phyloP scores from a whole-genome alignment of 129 eudicot genomes.

The sunflower (Helianthus annuus) region DNA sequence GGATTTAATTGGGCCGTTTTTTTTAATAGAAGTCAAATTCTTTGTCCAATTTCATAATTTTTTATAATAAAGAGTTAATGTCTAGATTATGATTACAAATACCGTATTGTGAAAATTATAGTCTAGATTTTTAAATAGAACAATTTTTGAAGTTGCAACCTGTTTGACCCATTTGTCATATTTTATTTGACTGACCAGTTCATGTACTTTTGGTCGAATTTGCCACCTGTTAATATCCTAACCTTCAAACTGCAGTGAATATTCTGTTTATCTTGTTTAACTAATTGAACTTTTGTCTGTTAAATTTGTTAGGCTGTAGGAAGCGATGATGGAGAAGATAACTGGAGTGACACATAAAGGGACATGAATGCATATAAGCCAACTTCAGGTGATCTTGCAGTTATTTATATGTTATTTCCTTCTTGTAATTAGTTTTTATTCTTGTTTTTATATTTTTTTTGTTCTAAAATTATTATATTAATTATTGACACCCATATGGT shows the following conservation, averaged over 20 bases:
- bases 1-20: background rate
- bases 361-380: constrained; percentile 22
- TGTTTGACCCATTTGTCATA: background rate
- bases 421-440: constrained; percentile 21
- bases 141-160: background rate
- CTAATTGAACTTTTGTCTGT: background rate
- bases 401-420: constrained; percentile 21
- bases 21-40: background rate
- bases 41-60: background rate
- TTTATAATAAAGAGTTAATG: background rate
- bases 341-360: constrained; percentile 41
- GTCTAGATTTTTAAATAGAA: background rate
- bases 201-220: background rate
- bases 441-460: constrained; percentile 1
- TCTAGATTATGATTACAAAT: background rate
- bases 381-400: constrained; percentile 22
- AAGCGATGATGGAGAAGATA: constrained; percentile 48
- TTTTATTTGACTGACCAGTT: background rate
- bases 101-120: background rate
- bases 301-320: constrained; percentile 39
- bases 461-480: constrained; percentile 10
- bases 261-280: background rate
- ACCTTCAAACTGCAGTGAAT: constrained; percentile 6
- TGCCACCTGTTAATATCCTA: background rate
- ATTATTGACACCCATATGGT: background rate